A percentile compares a stretch with the other conserved stretches of the same genome.
These are phyloP conservation scores for Candida stauntonica DNA, from an alignment of 805 yeast genomes.

Conservation along the genomic window DNA sequence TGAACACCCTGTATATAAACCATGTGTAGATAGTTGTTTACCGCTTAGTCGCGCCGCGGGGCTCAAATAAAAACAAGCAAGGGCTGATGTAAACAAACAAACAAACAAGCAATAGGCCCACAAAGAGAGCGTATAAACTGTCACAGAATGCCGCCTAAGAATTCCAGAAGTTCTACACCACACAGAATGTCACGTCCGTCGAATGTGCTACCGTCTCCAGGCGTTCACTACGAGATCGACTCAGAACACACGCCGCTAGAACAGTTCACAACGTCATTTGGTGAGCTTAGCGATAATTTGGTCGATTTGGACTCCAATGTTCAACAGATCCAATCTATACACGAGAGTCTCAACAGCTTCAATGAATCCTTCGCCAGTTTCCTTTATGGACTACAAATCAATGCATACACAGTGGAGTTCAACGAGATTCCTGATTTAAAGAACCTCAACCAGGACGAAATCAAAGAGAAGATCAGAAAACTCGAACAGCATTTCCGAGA, in stretches of 20 bases:
- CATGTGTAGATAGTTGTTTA: too few relatives aligned
- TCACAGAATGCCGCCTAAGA: conserved; percentile 14
- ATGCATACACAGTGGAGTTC: conserved; percentile 86
- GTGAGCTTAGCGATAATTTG: conserved; percentile 44
- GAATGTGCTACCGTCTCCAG: conserved; percentile 37
- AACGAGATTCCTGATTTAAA: conserved; percentile 21
- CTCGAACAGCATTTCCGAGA: conserved; percentile 19
- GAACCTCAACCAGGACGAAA: conserved; percentile 16
- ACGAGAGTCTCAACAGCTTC: conserved; percentile 57
- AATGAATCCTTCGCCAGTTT: conserved; percentile 78
- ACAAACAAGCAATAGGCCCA: not conserved
- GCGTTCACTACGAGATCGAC: conserved; percentile 41
- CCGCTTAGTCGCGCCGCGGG: not conserved
- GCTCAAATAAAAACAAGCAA: not conserved
- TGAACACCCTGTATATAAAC: too few relatives aligned
- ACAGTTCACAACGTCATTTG: conserved; percentile 37
- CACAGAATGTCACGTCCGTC: conserved; percentile 37
- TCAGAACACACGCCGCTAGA: conserved; percentile 39
- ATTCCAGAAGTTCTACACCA: conserved; percentile 30
- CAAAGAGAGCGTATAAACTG: not conserved
- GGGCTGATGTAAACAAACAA: not conserved
- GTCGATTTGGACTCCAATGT: conserved; percentile 56
- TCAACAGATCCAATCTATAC: conserved; percentile 51
- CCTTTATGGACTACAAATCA: conserved; percentile 73
- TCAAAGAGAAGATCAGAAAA: conserved; percentile 18